Evolutionary conservation across 2,329 filamentous ascomycete species (phyloP).

Genomic region (Cercospora sp.): DNA sequence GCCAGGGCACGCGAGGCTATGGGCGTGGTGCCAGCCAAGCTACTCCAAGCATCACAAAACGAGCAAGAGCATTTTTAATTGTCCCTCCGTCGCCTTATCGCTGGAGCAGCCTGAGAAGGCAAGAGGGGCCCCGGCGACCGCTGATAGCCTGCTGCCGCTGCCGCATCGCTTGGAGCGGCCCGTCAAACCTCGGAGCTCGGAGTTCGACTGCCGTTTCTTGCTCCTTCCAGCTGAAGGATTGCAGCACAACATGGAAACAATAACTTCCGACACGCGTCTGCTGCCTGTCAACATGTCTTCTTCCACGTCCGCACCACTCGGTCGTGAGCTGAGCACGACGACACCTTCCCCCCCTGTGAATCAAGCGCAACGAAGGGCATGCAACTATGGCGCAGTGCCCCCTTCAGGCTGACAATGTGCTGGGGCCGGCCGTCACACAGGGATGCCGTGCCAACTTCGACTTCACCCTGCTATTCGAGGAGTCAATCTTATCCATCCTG

Average conservation of each 20-base stretch:
- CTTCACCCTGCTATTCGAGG: conserved; percentile 33
- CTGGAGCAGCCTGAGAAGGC: neutral
- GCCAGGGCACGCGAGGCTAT: neutral
- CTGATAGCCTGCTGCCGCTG: neutral
- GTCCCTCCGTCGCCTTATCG: neutral
- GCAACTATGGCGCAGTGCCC: conserved; percentile 13
- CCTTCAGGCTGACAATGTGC: conserved; percentile 20
- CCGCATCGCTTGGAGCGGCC: neutral
- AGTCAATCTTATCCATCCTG: conserved; percentile 28
- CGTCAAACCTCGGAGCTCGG: neutral
- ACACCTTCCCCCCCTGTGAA: neutral
- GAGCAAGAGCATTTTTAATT: neutral
- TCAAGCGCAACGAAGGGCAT: neutral
- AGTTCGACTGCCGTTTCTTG: neutral
- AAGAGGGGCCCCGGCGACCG: neutral
- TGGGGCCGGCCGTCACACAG: conserved; percentile 24
- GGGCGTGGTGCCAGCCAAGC: neutral
- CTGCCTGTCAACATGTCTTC: neutral
- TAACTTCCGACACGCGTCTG: neutral
- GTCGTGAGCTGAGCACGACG: neutral
- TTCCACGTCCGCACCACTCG: neutral
- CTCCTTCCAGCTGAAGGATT: neutral
- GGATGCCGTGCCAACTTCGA: conserved; percentile 29
- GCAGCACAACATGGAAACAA: neutral
- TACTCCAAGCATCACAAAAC: neutral